Percentiles rank a stretch among this genome's conserved stretches.
These are phyloP conservation scores for Clohesyomyces aquaticus DNA, from an alignment of 495 filamentous ascomycete species.

Conservation along the genomic window DNA sequence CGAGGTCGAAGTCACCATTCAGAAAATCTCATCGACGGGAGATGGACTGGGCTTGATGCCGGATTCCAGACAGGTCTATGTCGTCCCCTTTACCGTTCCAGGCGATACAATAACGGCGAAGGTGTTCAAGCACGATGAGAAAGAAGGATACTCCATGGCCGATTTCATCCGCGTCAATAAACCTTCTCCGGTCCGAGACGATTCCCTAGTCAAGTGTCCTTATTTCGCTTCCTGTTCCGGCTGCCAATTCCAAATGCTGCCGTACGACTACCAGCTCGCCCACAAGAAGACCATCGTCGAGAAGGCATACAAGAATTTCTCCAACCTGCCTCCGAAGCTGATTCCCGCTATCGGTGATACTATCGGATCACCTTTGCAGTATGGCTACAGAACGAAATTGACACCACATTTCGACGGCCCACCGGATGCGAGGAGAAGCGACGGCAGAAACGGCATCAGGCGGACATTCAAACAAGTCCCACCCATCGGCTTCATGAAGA, in stretches of 20 bases:
- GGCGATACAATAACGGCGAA: conserved; percentile 75
- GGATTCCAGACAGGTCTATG: conserved; percentile 73
- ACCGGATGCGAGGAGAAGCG: conserved; percentile 50
- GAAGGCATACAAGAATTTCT: conserved; percentile 92
- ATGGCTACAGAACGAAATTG: conserved; percentile 92
- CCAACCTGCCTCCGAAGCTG: conserved; percentile 71
- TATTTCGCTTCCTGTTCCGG: conserved; percentile 90
- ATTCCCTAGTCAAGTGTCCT: conserved; percentile 72
- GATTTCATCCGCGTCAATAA: conserved; percentile 79
- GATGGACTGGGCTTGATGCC: conserved; percentile 76
- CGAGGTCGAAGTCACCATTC: conserved; percentile 77
- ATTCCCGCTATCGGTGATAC: conserved; percentile 80
- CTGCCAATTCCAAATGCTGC: conserved; percentile 96
- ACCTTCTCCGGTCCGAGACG: conserved; percentile 76
- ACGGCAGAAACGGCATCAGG: conserved; percentile 51
- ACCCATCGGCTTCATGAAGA: conserved; percentile 87
- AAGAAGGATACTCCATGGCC: conserved; percentile 66
- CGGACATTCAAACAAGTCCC: conserved; percentile 60
- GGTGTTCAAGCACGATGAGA: conserved; percentile 68
- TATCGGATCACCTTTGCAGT: conserved; percentile 85
- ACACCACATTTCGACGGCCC: conserved; percentile 92
- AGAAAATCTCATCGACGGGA: conserved; percentile 82
- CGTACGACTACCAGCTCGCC: conserved; percentile 80
- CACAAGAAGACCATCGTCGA: conserved; percentile 86
- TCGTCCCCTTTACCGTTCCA: conserved; percentile 85